Evolutionary conservation across 208 protist genomes (phyloP).

Genomic region (Leishmania arabica): DNA sequence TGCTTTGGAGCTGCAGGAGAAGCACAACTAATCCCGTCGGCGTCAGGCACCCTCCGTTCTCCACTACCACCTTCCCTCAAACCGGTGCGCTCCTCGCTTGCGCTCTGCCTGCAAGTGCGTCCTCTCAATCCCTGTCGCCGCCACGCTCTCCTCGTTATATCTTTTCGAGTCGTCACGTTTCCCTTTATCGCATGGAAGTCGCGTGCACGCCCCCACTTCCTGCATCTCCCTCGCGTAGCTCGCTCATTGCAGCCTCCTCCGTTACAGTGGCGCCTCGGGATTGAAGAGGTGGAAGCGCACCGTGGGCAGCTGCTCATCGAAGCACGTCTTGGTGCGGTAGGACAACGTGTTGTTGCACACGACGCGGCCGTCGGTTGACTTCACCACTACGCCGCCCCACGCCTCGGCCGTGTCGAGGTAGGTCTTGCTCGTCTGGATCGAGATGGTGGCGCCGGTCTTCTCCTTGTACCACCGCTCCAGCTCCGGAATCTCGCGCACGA

Average conservation of each 20-base stretch:
- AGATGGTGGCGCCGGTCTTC: conserved; percentile 49
- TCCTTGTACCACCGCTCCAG: conserved; percentile 71
- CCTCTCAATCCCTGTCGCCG: too few species aligned
- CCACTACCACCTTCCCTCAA: not conserved
- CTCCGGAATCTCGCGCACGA: conserved; percentile 50
- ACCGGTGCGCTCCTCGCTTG: not conserved
- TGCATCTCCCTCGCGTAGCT: not conserved
- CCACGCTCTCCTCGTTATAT: not conserved
- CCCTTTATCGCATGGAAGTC: not conserved
- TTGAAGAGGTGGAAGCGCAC: conserved; percentile 90
- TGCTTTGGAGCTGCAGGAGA: not conserved
- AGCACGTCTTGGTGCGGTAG: conserved; percentile 83
- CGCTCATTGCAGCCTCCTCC: not conserved
- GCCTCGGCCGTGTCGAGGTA: conserved; percentile 67
- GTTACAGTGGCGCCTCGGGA: conserved; percentile 43
- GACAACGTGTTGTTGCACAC: conserved; percentile 90
- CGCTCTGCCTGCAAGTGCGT: not conserved
- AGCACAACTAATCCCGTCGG: not conserved
- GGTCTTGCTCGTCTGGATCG: conserved; percentile 51
- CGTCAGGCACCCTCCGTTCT: not conserved
- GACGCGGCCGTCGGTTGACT: conserved; percentile 78
- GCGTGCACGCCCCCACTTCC: not conserved
- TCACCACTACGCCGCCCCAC: conserved; percentile 81
- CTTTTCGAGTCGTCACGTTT: not conserved
- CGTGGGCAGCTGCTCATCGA: conserved; percentile 90